Base-by-base conservation (phyloP, 2,329 filamentous ascomycete species). In the Pseudocercospora cruenta region DNA sequence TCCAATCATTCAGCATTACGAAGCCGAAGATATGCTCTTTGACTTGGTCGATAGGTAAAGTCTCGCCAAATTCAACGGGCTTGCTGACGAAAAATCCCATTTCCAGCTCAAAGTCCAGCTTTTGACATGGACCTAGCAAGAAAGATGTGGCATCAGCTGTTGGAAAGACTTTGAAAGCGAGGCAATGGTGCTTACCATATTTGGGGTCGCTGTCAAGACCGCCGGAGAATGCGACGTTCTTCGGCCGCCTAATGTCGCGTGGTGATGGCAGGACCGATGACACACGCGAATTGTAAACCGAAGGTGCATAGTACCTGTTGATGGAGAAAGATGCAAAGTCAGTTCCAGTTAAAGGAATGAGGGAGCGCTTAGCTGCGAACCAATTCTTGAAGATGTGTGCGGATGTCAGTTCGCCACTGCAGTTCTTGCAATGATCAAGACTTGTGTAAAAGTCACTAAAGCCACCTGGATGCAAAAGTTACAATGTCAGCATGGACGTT, bases 1-100 rank as follows among this genome's bases (percentile, higher is more conserved):
- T 84, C 87, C 87, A 90, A 67, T 90, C 87, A 68, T 90, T 90
- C 12, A 90, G 71, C 43, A 90, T 75, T 0, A 87, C 83, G n/a
- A 88, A 79, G 0, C 88, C 87, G 73, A 90, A 89, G 16, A 89
- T 86, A 69, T 89, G 85, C 0, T 86, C 81, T 16, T 79, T 76
- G 0, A 81, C 81, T 5, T 82, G 73, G 16, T 72, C 72, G n/a
- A 82, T 80, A 7, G 78, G 67, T 24, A 84, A 73, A 0, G 71
- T 70, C 1, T 78, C 68, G 0, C 82, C 82, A 7, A 77, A 75
- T 1, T 77, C 70, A 0, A 83, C 71, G 0, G 82, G 80, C 9
- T 76, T 75, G 7, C 79, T 80, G 8, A 85, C 74, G 36, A 84
- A 78, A 19, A 78, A 80, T 0, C 81, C 83, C 71, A 85, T 76